Percentiles rank a stretch among this genome's conserved stretches.
Evolutionary conservation across 2,329 filamentous ascomycete species (phyloP).

Genomic region (Venturia effusa): DNA sequence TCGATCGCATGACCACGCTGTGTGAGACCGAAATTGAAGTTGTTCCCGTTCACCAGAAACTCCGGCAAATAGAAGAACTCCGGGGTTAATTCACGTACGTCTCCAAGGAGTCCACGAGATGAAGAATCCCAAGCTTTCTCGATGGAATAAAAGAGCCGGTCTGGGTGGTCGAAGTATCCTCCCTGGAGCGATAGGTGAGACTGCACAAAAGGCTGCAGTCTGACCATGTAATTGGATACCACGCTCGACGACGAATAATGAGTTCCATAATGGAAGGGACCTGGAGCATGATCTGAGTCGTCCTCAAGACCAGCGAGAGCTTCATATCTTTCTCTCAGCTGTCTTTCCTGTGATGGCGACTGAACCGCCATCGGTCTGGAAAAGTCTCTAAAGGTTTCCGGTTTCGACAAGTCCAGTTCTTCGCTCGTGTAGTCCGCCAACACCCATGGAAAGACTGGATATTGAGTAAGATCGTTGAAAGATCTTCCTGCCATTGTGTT

Average conservation of each 20-base stretch:
- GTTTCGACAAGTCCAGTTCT: slow-evolving; percentile 76
- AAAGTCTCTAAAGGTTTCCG: slow-evolving; percentile 77
- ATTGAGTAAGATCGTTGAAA: slow-evolving; percentile 96
- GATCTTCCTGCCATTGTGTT: slow-evolving; percentile 96
- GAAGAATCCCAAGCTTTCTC: slow-evolving; percentile 85
- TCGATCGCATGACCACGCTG: slow-evolving; percentile 74
- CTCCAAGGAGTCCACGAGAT: slow-evolving; percentile 80
- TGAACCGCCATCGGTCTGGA: slow-evolving; percentile 97
- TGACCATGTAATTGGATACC: slow-evolving; percentile 89
- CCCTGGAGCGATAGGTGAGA: slow-evolving; percentile 91
- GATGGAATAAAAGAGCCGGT: slow-evolving; percentile 89
- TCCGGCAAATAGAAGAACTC: slow-evolving; percentile 97
- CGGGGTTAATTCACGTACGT: slow-evolving; percentile 87
- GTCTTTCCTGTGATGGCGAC: slow-evolving; percentile 59
- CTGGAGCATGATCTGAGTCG: slow-evolving; percentile 28
- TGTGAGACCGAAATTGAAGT: slow-evolving; percentile 82
- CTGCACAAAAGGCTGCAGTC: slow-evolving; percentile 90
- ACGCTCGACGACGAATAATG: slow-evolving; percentile 99
- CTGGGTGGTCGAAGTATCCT: slow-evolving; percentile 92
- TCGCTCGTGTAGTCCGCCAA: slow-evolving; percentile 92
- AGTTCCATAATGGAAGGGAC: slow-evolving; percentile 90
- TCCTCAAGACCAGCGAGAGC: slow-evolving; percentile 88
- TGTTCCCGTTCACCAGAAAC: slow-evolving; percentile 87
- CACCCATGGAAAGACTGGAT: slow-evolving; percentile 96
- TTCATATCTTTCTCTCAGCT: slow-evolving; percentile 75